Conservation (phyloP, 2,329 filamentous ascomycete genomes). For the Ploettnerulaceae sp. region DNA sequence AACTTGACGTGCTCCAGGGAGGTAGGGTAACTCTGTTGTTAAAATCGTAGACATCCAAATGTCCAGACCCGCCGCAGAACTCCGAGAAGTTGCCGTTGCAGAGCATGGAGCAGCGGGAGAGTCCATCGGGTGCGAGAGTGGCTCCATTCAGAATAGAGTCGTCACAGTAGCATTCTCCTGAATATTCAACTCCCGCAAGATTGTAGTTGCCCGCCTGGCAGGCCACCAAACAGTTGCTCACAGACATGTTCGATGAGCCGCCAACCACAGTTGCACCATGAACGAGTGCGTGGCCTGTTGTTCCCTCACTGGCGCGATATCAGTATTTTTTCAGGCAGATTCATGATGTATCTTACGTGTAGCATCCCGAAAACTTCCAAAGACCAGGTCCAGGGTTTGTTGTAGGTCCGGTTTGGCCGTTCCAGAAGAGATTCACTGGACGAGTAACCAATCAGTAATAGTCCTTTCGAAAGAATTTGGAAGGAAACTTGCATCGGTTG, state of each 20-base stretch:
- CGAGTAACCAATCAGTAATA: too few relatives aligned
- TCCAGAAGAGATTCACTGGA: constrained; percentile 26
- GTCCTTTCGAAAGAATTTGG: too few relatives aligned
- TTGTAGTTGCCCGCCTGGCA: constrained; percentile 28
- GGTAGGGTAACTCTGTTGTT: constrained; percentile 16
- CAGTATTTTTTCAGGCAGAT: too few relatives aligned
- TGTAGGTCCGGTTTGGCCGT: constrained; percentile 12
- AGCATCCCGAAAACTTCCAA: constrained; percentile 20
- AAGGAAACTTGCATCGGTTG: not conserved
- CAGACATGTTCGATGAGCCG: constrained; percentile 17
- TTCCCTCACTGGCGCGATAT: too few relatives aligned
- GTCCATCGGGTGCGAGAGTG: constrained; percentile 16
- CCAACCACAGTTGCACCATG: constrained; percentile 9
- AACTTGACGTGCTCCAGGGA: constrained; percentile 7
- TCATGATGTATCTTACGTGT: too few relatives aligned
- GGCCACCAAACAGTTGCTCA: constrained; percentile 15
- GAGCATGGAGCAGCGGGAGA: constrained; percentile 26
- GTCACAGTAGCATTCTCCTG: constrained; percentile 38
- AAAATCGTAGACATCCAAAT: constrained; percentile 18
- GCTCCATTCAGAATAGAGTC: constrained; percentile 17
- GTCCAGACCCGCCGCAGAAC: constrained; percentile 24
- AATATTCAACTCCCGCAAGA: constrained; percentile 44
- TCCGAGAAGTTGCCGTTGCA: constrained; percentile 28
- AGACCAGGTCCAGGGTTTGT: constrained; percentile 13
- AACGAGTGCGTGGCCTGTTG: constrained; percentile 14